Percentiles rank a stretch among this genome's conserved stretches.
phyloP scores from a whole-genome alignment of 2,329 filamentous ascomycete species.

The Clarireedia homoeocarpa region DNA sequence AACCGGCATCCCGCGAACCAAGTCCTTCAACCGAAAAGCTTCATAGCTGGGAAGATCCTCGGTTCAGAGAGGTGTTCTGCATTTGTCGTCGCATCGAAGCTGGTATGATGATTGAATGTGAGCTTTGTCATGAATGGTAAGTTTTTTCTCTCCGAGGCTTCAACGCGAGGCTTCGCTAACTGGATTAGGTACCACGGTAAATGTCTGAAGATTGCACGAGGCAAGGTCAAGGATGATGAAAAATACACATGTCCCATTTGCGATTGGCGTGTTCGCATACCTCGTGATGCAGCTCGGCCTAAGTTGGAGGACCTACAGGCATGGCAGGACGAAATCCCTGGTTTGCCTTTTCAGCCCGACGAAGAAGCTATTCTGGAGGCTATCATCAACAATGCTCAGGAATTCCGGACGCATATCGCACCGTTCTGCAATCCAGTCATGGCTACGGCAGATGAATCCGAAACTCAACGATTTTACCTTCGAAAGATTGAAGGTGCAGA shows the following conservation, averaged over 20 bases:
- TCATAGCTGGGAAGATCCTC: constrained; percentile 53
- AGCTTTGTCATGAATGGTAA: constrained; percentile 95
- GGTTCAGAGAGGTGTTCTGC: constrained; percentile 78
- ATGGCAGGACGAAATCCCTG: constrained; percentile 76
- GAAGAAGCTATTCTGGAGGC: constrained; percentile 81
- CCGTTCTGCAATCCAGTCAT: constrained; percentile 75
- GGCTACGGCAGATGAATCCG: constrained; percentile 76
- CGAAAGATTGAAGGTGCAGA: constrained; percentile 97
- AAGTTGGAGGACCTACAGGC: constrained; percentile 83
- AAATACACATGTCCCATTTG: constrained; percentile 98
- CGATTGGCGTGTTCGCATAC: constrained; percentile 94
- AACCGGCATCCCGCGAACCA: constrained; percentile 82
- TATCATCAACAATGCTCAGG: constrained; percentile 77
- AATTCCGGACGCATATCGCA: constrained; percentile 76
- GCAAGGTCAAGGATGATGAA: constrained; percentile 96
- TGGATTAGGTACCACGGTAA: constrained; percentile 82
- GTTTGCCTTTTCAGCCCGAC: constrained; percentile 87
- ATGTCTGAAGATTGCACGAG: constrained; percentile 92
- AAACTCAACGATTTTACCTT: constrained; percentile 87
- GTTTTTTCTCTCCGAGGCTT: constrained; percentile 26
- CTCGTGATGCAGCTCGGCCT: constrained; percentile 87
- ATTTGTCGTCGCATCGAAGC: constrained; percentile 90
- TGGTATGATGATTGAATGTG: constrained; percentile 99
- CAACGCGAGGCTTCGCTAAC: constrained; percentile 9
- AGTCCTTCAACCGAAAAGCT: constrained; percentile 47